phyloP scores from a whole-genome alignment of 225 moss, liverwort and hornwort genomes.

The Bryum argenteum region DNA sequence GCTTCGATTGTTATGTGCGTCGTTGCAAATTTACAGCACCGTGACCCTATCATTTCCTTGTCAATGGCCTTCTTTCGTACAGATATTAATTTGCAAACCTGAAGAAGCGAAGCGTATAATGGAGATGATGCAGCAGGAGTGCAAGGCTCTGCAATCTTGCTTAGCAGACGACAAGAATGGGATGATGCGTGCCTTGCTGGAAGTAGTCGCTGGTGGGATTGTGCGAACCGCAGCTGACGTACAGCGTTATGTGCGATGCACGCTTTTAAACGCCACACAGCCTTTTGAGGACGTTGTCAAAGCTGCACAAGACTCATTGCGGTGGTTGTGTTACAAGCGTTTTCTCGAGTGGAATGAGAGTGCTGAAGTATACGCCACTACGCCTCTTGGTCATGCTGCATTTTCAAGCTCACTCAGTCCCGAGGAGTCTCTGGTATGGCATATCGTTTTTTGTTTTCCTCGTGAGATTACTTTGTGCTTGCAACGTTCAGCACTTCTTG shows the following conservation, averaged over 20 bases:
- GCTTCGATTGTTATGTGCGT: conserved; percentile 11
- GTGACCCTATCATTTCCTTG: conserved; percentile 14
- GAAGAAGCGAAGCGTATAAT: conserved; percentile 91
- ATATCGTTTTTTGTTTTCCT: conserved; percentile 6
- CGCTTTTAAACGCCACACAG: conserved; percentile 89
- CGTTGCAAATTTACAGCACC: conserved; percentile 1
- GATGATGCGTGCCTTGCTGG: conserved; percentile 95
- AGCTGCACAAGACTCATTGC: conserved; percentile 84
- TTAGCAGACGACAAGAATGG: conserved; percentile 94
- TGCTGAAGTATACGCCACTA: conserved; percentile 74
- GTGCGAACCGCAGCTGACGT: conserved; percentile 86
- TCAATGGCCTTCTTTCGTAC: conserved; percentile 31
- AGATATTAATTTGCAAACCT: conserved; percentile 94
- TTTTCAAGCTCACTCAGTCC: conserved; percentile 97
- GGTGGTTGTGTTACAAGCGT: conserved; percentile 88
- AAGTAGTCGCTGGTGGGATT: conserved; percentile 95
- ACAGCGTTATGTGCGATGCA: conserved; percentile 92
- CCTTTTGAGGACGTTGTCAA: conserved; percentile 91
- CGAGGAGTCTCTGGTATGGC: conserved; percentile 85
- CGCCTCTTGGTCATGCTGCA: conserved; percentile 91
- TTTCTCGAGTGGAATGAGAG: conserved; percentile 80
- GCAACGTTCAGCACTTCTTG: conserved; percentile 22
- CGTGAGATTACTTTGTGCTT: not conserved
- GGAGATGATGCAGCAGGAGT: conserved; percentile 73
- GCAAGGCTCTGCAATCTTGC: conserved; percentile 90